Evolutionary conservation across 179 eudicot genomes (phyloP), one percentile per base, ranked within the genome.

Genomic region (Patellifolia procumbens): DNA sequence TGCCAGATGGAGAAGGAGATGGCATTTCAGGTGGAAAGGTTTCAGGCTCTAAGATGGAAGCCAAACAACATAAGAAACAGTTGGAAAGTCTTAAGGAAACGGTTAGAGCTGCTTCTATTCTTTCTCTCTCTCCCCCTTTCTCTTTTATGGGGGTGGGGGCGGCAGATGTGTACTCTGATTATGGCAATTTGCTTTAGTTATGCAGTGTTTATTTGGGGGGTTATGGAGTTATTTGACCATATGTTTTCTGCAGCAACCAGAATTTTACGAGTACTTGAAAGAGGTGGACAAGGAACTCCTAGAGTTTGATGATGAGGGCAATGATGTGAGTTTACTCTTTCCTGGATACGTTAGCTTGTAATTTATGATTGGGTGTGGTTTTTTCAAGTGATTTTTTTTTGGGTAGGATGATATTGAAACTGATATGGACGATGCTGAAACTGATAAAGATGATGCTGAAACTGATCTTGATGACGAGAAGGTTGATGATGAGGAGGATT

Each of bases 281-380:
- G 92, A 93, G 76, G 93, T 89, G 75, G 98, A 95, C 76, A 84
- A 88, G 76, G 96, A 88, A 81, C 95, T 95, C 51, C 74, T 95
- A 61, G 91, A 90, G 13, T 95, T 95, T 81, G 79, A 88, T 65
- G 94, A 85, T 34, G 97, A 93, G 34, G 96, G 84, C 35, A 55
- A 80, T 29, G 92, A 89, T 75, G 97, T 93, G 85, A 91, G 97
- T 86, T 34, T 66, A 9, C 74, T 52, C n/a, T 35, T 49, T 68
- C 7, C 17, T 60, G 43, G 34, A 61, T 58, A 16, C 79, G 43
- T 53, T 62, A 35, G 48, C 29, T 26, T 72, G 46, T 49, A n/a
- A 15, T 80, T n/a, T 39, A 24, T 72, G 53, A 61, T 61, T 72
- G 48, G 17, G 46, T 60, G 16, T 59, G 26, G 67, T 55, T 60